These are phyloP conservation scores for Blastocystis sp. DNA, from an alignment of 352 stramenopile species.

Conservation along the genomic window DNA sequence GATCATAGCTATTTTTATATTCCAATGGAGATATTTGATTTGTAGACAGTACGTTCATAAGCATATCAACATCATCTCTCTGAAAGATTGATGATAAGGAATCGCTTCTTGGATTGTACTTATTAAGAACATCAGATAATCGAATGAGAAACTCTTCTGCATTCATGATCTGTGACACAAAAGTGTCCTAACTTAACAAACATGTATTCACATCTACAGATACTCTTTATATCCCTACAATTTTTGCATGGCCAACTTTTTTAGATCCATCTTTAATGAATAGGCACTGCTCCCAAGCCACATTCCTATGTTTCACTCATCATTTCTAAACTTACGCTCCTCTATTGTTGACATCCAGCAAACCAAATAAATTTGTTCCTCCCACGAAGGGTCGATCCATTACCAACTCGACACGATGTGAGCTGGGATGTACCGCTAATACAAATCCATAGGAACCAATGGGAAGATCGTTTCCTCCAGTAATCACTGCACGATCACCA, in stretches of 20 bases:
- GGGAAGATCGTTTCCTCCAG: slow-evolving; percentile 87
- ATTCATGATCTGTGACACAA: neutral
- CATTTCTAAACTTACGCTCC: slow-evolving; percentile 32
- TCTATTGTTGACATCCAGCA: slow-evolving; percentile 65
- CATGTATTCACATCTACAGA: neutral
- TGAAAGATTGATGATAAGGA: neutral
- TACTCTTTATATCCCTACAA: neutral
- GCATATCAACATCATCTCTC: slow-evolving; percentile 34
- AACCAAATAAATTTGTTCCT: slow-evolving; percentile 88
- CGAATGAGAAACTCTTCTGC: neutral
- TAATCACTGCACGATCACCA: slow-evolving; percentile 94
- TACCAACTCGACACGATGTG: slow-evolving; percentile 93
- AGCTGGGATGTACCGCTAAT: slow-evolving; percentile 90
- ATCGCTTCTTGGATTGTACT: neutral
- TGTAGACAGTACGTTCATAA: neutral
- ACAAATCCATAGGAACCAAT: slow-evolving; percentile 95
- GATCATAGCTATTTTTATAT: neutral
- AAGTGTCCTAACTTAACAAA: neutral
- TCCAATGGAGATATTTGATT: neutral
- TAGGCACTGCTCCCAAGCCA: slow-evolving; percentile 42
- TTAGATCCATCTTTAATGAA: neutral
- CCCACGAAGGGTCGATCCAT: slow-evolving; percentile 91
- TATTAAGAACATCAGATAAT: neutral
- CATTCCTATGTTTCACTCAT: neutral
- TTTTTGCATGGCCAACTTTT: neutral